These are phyloP conservation scores for Bretziella fagacearum DNA, from an alignment of 2,329 filamentous ascomycete species.

Conservation along the genomic window DNA sequence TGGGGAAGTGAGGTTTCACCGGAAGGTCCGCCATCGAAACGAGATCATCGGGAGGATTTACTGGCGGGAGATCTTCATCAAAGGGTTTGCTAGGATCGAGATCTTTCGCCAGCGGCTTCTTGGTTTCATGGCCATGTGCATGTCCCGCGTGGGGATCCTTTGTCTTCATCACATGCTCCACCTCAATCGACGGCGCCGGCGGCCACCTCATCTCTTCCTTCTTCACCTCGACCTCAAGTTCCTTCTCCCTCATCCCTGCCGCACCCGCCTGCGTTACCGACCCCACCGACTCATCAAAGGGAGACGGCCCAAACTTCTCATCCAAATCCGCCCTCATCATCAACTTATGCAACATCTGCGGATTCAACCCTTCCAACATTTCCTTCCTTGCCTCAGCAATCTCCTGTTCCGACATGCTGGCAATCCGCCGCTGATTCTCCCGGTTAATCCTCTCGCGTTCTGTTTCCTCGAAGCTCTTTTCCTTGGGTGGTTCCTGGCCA, in stretches of 20 bases:
- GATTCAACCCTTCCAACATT: slow-evolving; percentile 60
- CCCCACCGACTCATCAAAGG: slow-evolving; percentile 23
- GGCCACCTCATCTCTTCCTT: slow-evolving; percentile 11
- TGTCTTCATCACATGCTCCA: slow-evolving; percentile 20
- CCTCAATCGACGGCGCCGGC: slow-evolving; percentile 21
- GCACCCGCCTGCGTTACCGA: neutral
- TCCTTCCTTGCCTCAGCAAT: slow-evolving; percentile 69
- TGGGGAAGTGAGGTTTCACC: slow-evolving; percentile 44
- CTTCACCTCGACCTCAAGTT: slow-evolving; percentile 13
- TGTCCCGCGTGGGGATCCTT: slow-evolving; percentile 4
- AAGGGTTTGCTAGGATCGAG: slow-evolving; percentile 17
- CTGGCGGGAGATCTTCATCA: slow-evolving; percentile 28
- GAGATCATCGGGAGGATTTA: slow-evolving; percentile 26
- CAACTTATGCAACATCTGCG: slow-evolving; percentile 58
- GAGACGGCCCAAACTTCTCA: slow-evolving; percentile 30
- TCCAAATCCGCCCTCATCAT: slow-evolving; percentile 63
- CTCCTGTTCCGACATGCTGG: slow-evolving; percentile 63
- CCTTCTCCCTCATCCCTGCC: neutral
- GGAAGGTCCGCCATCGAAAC: slow-evolving; percentile 26
- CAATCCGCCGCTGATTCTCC: slow-evolving; percentile 61
- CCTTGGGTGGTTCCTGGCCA: slow-evolving; percentile 14
- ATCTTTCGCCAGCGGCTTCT: slow-evolving; percentile 14
- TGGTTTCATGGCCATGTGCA: neutral
- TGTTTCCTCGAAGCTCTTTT: slow-evolving; percentile 24
- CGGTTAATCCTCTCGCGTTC: slow-evolving; percentile 62